Base-by-base conservation (phyloP, 805 yeast species). In the Tetrapisispora nanseiensis region DNA sequence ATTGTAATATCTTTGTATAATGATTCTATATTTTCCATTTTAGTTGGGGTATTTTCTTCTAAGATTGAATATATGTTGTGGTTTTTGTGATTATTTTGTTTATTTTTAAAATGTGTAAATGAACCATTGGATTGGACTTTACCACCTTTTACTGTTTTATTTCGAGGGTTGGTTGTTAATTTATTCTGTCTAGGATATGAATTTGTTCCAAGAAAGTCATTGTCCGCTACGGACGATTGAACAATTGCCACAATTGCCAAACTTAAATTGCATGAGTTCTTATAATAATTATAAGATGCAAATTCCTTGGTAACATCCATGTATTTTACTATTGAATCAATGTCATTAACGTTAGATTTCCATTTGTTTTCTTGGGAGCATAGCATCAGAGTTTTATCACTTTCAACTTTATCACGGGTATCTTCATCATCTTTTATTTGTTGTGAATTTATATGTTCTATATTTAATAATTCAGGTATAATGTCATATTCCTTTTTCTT, bases 211-310 rank as follows among this genome's bases (percentile, higher is more conserved):
- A n/a, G n/a, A n/a, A n/a, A n/a, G n/a, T n/a, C n/a, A 10, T 13
- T 16, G 7, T 22, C 8, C 23, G 15, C 12, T 12, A 30, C 18
- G 3, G 24, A 15, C 9, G 19, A 6, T 16, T 24, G 32, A n/a
- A 71, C 55, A 1, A 71, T 53, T 39, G 65, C 66, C 7, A 70
- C 56, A 6, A 71, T 50, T 3, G 74, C 61, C n/a, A 55, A 50
- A 2, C 54, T 44, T 2, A 57, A 41, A 38, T 62, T 56, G 21
- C 61, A 55, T 3, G 55, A 46, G 44, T 62, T 61, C 27, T 52
- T 51, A 26, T 61, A 54, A 23, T 64, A 54, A 36, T 55, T 62
- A 15, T 52, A 46, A 12, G 45, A 48, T 0, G 60, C 63, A 0
- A 40, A 33, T 1, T 37, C 41, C 39, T 23, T 45, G 21, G 44